A percentile compares a stretch with the other conserved stretches of the same genome.
phyloP scores from a whole-genome alignment of 2,329 filamentous ascomycete genomes.

The Ophiostoma sp. region DNA sequence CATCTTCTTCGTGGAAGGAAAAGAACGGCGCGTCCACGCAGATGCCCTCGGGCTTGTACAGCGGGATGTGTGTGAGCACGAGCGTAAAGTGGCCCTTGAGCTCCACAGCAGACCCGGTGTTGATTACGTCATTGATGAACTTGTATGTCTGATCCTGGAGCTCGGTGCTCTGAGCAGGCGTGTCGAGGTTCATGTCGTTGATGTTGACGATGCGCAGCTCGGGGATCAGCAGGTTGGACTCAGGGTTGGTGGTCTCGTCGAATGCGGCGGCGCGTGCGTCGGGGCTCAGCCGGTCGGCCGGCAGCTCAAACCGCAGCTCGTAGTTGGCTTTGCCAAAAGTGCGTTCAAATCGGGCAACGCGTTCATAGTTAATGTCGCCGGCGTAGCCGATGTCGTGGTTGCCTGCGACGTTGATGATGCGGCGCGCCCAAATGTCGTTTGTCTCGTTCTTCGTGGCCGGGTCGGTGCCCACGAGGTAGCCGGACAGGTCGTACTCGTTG shows the following conservation, averaged over 20 bases:
- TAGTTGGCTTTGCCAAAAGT: constrained; percentile 87
- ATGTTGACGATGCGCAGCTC: constrained; percentile 78
- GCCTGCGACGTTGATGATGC: constrained; percentile 83
- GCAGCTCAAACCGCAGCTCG: constrained; percentile 68
- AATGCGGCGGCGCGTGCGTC: constrained; percentile 39
- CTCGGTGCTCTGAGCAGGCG: constrained; percentile 60
- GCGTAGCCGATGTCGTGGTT: constrained; percentile 98
- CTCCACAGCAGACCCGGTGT: constrained; percentile 55
- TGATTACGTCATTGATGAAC: constrained; percentile 67
- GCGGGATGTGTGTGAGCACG: constrained; percentile 83
- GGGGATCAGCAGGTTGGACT: constrained; percentile 49
- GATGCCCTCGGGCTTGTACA: constrained; percentile 75
- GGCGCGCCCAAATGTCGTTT: constrained; percentile 57
- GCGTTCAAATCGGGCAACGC: constrained; percentile 74
- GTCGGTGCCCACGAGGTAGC: constrained; percentile 36
- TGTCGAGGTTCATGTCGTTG: constrained; percentile 92
- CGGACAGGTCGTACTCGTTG: constrained; percentile 46
- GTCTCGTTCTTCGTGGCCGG: constrained; percentile 37
- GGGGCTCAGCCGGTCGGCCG: constrained; percentile 38
- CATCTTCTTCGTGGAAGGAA: constrained; percentile 62
- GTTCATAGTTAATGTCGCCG: constrained; percentile 73
- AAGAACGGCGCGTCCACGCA: constrained; percentile 84
- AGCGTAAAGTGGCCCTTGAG: constrained; percentile 67
- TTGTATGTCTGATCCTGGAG: constrained; percentile 72
- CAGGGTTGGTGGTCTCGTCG: constrained; percentile 40